Evolutionary conservation across 495 filamentous ascomycete species (phyloP).

Genomic region (Staphylotrichum longicolle): DNA sequence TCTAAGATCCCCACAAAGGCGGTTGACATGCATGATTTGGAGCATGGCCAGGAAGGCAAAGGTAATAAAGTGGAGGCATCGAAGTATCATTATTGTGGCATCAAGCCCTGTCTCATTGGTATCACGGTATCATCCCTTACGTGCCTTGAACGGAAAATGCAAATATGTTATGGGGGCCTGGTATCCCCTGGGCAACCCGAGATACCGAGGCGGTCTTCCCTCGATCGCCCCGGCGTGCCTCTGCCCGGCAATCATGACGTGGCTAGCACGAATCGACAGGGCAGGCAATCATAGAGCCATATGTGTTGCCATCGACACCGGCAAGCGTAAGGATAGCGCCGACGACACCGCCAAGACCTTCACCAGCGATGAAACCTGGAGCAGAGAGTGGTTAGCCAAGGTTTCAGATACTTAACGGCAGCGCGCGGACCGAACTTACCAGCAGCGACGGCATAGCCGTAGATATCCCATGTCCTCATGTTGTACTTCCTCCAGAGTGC

Average conservation of each 20-base stretch:
- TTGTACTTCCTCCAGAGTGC: constrained; percentile 58
- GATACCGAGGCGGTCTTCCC: too few species aligned
- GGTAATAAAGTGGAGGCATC: constrained; percentile 2
- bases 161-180: not conserved
- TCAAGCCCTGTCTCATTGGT: constrained; percentile 16
- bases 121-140: constrained; percentile 10
- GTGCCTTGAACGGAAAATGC: constrained; percentile 10
- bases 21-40: too few species aligned
- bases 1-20: too few species aligned
- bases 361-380: constrained; percentile 60
- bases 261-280: constrained; percentile 35
- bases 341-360: constrained; percentile 64
- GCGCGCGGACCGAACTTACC: constrained; percentile 29
- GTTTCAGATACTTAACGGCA: too few species aligned
- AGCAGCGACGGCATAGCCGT: constrained; percentile 65
- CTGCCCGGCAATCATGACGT: not conserved
- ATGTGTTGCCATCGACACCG: constrained; percentile 45
- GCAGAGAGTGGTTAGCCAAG: not conserved
- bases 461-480: constrained; percentile 55
- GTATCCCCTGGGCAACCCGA: not conserved
- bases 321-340: constrained; percentile 56
- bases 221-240: too few species aligned
- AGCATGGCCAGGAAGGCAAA: too few species aligned
- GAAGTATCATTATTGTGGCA: constrained; percentile 9
- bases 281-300: constrained; percentile 52